These are phyloP conservation scores for Lipomyces japonicus DNA, from an alignment of 805 yeast genomes.

Conservation along the genomic window DNA sequence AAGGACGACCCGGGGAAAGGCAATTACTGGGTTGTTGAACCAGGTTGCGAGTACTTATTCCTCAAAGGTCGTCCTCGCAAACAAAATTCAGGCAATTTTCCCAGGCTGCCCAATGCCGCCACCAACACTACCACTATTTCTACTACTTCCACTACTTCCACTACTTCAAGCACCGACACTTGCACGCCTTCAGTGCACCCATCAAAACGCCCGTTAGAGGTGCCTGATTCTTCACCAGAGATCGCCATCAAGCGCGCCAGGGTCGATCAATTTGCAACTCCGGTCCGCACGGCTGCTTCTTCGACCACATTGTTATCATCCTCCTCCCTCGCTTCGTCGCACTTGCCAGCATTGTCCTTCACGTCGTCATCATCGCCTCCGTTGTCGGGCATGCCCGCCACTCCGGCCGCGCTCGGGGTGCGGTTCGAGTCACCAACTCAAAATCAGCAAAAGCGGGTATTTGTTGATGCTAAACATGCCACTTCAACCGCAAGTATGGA, in stretches of 20 bases:
- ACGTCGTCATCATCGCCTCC: slow-evolving; percentile 25
- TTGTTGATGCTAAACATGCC: not conserved
- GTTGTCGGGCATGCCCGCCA: slow-evolving; percentile 14
- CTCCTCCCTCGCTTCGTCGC: slow-evolving; percentile 10
- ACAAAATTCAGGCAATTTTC: not conserved
- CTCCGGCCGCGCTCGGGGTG: slow-evolving; percentile 18
- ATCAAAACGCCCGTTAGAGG: not conserved
- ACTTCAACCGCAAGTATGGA: not conserved
- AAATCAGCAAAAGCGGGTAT: not conserved
- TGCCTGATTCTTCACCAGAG: slow-evolving; percentile 21
- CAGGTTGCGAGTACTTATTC: slow-evolving; percentile 79
- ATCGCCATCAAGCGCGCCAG: slow-evolving; percentile 19
- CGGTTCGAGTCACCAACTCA: not conserved
- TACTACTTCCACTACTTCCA: not conserved
- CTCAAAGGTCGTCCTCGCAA: slow-evolving; percentile 46
- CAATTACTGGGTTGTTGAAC: slow-evolving; percentile 87
- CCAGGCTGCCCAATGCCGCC: not conserved
- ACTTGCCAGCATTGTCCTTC: slow-evolving; percentile 22
- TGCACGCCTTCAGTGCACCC: not conserved
- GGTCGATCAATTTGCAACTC: slow-evolving; percentile 16
- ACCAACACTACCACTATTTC: not conserved
- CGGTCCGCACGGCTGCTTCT: slow-evolving; percentile 22
- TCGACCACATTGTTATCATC: not conserved
- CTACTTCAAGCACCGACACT: not conserved
- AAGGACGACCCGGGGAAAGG: slow-evolving; percentile 56